Base-by-base conservation (phyloP, 805 yeast species). In the Priceomyces castillae region DNA sequence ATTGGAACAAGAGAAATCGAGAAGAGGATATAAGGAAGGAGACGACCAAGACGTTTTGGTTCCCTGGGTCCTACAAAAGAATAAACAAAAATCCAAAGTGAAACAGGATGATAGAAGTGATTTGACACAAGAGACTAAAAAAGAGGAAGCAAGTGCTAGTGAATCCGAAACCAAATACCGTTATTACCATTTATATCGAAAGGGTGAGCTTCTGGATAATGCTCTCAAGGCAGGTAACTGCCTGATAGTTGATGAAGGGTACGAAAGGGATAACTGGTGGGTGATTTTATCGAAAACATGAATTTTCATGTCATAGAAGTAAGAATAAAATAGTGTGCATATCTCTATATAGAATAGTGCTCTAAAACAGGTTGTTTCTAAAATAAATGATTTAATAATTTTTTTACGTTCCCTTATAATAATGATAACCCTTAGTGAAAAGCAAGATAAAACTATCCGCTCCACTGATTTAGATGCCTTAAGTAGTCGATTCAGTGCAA, bases 251-350 rank as follows among this genome's bases (percentile, higher is more conserved):
- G 80, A 76, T 20, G 68, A 77, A 34, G 99, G 99, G 0, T 94
- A 92, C 58, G 98, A 94, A 60, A 80, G 77, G 57, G 99, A 92
- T 59, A 92, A 92, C 57, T 94, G 98, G 98, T 92, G 96, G 86
- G 63, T 64, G 1, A 58, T 70, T 1, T 48, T 63, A 44, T 35
- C 50, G 46, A 52, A 56, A 50, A 40, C 34, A n/a, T 48, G 43
- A 40, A 19, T 18, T 40, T 16, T 7, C 12, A 14, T 33, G n/a
- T 16, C 12, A 16, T 15, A 33, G 25, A 7, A 22, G 6, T 7
- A 22, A 22, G 6, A 22, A 22, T 22, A 22, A 22, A 22, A 11
- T 28, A 28, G 31, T 28, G 31, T n/a, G 31, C 34, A 30, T 30
- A 30, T 7, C 15, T 30, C 6, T 12, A 30, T 7, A 7, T 30